Percentiles rank a stretch among this genome's conserved stretches.
Evolutionary conservation across 2,329 filamentous ascomycete species (phyloP).

Genomic region (Aspergillus niger): DNA sequence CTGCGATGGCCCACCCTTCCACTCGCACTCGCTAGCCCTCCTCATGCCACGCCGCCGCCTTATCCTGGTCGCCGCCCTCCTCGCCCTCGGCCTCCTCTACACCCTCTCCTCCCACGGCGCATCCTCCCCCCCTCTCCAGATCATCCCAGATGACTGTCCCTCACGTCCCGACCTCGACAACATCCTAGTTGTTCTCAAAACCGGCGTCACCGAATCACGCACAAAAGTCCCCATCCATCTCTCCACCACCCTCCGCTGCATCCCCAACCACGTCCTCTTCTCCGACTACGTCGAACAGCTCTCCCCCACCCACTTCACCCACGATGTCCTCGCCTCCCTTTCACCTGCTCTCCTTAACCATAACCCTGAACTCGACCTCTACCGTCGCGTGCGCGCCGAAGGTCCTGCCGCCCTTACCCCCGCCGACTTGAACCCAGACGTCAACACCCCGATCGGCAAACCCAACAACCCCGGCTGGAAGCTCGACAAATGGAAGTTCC

Average conservation of each 20-base stretch:
- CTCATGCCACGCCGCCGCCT: constrained; percentile 8
- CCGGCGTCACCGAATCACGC: constrained; percentile 59
- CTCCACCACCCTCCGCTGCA: constrained; percentile 56
- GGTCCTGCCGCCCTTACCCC: constrained; percentile 44
- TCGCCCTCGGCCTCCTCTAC: neutral
- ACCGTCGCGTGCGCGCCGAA: constrained; percentile 46
- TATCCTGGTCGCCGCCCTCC: neutral
- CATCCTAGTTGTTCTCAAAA: constrained; percentile 45
- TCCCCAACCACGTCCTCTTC: constrained; percentile 59
- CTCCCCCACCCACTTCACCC: constrained; percentile 46
- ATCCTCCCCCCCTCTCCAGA: neutral
- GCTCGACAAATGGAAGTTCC: constrained; percentile 60
- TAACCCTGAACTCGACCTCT: constrained; percentile 53
- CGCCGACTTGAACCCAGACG: constrained; percentile 30
- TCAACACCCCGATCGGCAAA: constrained; percentile 38
- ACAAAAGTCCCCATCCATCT: constrained; percentile 59
- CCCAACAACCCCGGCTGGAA: constrained; percentile 51
- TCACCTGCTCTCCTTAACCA: constrained; percentile 40
- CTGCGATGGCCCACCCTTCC: neutral
- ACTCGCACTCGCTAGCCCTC: neutral
- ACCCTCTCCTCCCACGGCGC: neutral
- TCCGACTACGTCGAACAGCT: constrained; percentile 59
- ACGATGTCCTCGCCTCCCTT: constrained; percentile 52
- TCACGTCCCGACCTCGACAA: constrained; percentile 41
- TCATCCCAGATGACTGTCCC: constrained; percentile 27